phyloP scores from a whole-genome alignment of 2,329 filamentous ascomycete species.

The Cladophialophora bantiana region DNA sequence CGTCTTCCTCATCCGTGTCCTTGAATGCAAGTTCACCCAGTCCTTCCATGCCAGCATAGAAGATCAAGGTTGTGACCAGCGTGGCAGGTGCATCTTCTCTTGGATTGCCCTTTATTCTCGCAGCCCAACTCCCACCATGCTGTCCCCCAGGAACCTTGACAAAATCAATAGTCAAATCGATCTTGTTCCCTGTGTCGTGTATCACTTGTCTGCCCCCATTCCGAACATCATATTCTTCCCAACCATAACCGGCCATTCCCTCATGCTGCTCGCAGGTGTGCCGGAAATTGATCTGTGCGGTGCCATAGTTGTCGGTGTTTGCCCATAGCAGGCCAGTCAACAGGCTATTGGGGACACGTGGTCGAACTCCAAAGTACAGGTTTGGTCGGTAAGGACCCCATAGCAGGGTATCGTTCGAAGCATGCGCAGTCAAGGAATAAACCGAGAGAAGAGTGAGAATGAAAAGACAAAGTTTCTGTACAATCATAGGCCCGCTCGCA shows the following conservation, averaged over 20 bases:
- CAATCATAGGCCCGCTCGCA: slow-evolving; percentile 16
- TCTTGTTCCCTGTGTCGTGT: slow-evolving; percentile 83
- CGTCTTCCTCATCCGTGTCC: slow-evolving; percentile 61
- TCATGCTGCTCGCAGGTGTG: slow-evolving; percentile 97
- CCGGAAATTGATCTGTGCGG: slow-evolving; percentile 61
- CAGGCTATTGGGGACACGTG: slow-evolving; percentile 80
- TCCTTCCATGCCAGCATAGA: slow-evolving; percentile 83
- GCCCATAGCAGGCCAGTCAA: slow-evolving; percentile 88
- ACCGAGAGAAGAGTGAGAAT: slow-evolving; percentile 27
- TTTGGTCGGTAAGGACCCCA: slow-evolving; percentile 97
- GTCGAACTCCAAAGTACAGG: slow-evolving; percentile 89
- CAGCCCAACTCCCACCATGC: slow-evolving; percentile 91
- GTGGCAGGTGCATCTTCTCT: slow-evolving; percentile 71
- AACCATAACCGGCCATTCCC: slow-evolving; percentile 93
- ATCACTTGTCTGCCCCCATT: slow-evolving; percentile 88
- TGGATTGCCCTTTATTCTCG: slow-evolving; percentile 81
- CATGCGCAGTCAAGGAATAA: slow-evolving; percentile 3
- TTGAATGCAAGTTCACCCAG: slow-evolving; percentile 69
- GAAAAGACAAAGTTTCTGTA: not conserved
- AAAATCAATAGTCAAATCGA: slow-evolving; percentile 93
- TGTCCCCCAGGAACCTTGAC: slow-evolving; percentile 87
- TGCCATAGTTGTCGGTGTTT: slow-evolving; percentile 75
- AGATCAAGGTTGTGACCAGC: slow-evolving; percentile 78
- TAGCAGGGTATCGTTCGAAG: slow-evolving; percentile 80
- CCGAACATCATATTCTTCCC: slow-evolving; percentile 94